These are phyloP conservation scores for Ganoderma sinense DNA, from an alignment of 1,284 basidiomycete genomes.

Conservation along the genomic window DNA sequence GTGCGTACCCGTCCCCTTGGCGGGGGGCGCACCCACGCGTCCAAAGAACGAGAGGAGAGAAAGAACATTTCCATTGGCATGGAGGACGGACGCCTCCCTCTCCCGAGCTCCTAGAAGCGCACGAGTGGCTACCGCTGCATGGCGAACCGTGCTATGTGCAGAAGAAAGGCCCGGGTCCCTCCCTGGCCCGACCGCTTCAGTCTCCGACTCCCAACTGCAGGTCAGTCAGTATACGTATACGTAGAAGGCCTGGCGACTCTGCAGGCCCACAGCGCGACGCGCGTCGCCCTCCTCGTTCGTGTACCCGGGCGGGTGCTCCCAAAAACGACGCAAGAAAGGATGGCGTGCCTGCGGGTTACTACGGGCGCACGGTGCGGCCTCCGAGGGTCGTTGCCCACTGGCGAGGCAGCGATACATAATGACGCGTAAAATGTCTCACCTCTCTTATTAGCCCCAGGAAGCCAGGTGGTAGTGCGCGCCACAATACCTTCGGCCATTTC, in stretches of 20 bases:
- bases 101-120: not conserved
- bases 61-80: not conserved
- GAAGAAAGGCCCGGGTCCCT: not conserved
- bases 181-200: not conserved
- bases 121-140: not conserved
- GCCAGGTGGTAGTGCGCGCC: not conserved
- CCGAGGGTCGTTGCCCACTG: not conserved
- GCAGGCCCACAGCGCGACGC: not conserved
- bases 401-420: constrained; percentile 15
- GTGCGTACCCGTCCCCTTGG: constrained; percentile 11
- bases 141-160: not conserved
- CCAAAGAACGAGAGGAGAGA: not conserved
- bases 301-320: constrained; percentile 10
- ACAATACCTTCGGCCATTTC: not conserved
- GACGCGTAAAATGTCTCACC: constrained; percentile 22
- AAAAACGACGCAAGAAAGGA: not conserved
- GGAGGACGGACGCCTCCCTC: not conserved
- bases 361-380: not conserved
- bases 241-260: constrained; percentile 23
- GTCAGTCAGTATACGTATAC: not conserved
- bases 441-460: constrained; percentile 2
- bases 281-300: not conserved
- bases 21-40: constrained; percentile 3
- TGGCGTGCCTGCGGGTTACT: not conserved
- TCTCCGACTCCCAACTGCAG: not conserved